Evolutionary conservation across 23 red algal genomes (phyloP), one percentile per base, ranked within the genome.

Genomic region (Gracilariopsis chorda): DNA sequence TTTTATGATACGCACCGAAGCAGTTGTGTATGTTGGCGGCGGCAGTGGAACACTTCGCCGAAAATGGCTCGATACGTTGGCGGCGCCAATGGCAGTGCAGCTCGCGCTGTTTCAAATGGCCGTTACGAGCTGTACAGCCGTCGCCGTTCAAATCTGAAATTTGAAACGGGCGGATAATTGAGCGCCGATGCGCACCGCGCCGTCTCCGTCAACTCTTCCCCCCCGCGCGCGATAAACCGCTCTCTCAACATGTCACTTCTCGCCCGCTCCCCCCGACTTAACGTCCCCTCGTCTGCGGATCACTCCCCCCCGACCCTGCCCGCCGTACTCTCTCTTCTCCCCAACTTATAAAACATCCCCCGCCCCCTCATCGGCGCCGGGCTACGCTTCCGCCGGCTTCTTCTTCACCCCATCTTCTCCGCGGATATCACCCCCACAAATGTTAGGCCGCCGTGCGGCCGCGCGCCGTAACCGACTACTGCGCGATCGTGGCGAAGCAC

Each of bases 401-500:
- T 7, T 41, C 51, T 37, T 46, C 44, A 21, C 28, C 44, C 73
- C 27, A 6, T 29, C 73, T 29, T 53, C 73, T 45, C 73, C 73
- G 37, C 51, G 47, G 46, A 32, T 23, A 43, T 25, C 51, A 21
- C 46, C 48, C 71, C 30, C 73, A 51, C 23, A 3, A 51, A 86
- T 86, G 81, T 44, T 86, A 25, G 81, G 81, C 57, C 55, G 81
- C 41, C 57, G 62, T 4, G 57, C 17, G 30, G 81, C 60, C 81
- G 62, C 35, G 23, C 81, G 81, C 30, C 81, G 81, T 52, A 63
- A 86, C 55, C 55, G 40, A 23, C 19, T 52, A 2, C 69, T 86
- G 37, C 81, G 81, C 59, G 81, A 86, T 43, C 81, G 81, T 21
- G 81, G 81, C 20, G 41, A 86, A 14, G 56, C 81, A 20, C 81